Evolutionary conservation across 305 asterid genomes (phyloP).

Genomic region (Rubia tinctorum): DNA sequence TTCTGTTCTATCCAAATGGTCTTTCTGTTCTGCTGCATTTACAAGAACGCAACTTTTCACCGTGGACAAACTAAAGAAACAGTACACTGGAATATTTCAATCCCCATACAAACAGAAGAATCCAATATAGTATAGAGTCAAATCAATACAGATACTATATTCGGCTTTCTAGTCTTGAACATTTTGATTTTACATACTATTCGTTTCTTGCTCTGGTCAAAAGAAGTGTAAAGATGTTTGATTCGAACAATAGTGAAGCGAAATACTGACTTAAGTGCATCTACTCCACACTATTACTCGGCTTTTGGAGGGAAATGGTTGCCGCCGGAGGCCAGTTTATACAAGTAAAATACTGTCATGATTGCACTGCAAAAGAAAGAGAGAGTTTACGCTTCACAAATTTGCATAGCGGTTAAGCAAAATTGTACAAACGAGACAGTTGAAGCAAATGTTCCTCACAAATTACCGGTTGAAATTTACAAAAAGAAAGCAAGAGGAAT

Average conservation of each 20-base stretch:
- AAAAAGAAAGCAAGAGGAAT: background rate
- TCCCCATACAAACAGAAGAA: background rate
- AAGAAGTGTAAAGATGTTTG: background rate
- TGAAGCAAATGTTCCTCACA: background rate
- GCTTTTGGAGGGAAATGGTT: slow-evolving; percentile 38
- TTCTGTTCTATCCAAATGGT: background rate
- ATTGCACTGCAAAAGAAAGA: slow-evolving; percentile 34
- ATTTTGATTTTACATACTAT: background rate
- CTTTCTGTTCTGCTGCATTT: background rate
- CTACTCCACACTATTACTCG: slow-evolving; percentile 19
- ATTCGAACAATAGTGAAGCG: slow-evolving; percentile 5
- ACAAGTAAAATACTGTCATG: slow-evolving; percentile 42
- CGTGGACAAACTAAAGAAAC: background rate
- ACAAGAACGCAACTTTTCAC: background rate
- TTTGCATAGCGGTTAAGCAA: background rate
- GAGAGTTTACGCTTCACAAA: slow-evolving; percentile 6
- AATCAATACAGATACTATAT: slow-evolving; percentile 2
- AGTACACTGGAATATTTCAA: background rate
- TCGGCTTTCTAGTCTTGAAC: background rate
- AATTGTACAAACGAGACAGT: background rate
- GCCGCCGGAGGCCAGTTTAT: slow-evolving; percentile 40
- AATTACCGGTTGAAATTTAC: background rate
- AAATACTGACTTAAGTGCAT: background rate
- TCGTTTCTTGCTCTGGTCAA: background rate
- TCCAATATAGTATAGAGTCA: background rate